Percentiles rank a stretch among this genome's conserved stretches.
phyloP scores from a whole-genome alignment of 169 alveolate genomes.

The Neospora caninum region DNA sequence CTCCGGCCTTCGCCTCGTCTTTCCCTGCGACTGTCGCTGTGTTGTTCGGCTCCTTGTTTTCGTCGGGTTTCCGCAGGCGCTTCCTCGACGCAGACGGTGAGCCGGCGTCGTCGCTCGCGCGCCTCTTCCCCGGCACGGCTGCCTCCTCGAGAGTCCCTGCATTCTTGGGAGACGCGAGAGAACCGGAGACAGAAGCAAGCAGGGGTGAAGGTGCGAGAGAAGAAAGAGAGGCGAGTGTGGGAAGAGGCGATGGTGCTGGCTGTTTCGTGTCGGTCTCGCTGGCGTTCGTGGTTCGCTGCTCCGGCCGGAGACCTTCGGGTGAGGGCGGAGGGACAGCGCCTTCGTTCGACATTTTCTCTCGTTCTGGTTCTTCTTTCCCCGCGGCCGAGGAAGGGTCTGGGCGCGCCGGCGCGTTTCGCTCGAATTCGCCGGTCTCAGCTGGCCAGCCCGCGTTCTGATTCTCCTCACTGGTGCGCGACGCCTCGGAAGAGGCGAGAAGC shows the following conservation, averaged over 20 bases:
- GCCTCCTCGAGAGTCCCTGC: background rate
- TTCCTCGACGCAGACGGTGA: background rate
- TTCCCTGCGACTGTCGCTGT: background rate
- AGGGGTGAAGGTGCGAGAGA: background rate
- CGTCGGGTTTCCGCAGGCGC: background rate
- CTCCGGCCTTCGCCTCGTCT: background rate
- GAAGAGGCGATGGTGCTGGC: background rate
- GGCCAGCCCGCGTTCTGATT: no score
- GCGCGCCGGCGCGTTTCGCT: no score
- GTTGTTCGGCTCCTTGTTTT: background rate
- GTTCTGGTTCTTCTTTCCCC: no score
- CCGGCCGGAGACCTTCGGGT: no score
- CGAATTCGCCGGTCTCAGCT: no score
- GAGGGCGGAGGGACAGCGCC: no score
- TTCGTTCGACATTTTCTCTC: no score
- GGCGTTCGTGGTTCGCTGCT: background rate
- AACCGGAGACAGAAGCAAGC: background rate
- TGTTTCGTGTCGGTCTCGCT: background rate
- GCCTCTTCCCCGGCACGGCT: background rate
- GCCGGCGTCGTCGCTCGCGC: background rate
- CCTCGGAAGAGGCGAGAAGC: no score
- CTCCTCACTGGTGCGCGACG: no score
- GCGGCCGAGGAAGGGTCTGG: no score
- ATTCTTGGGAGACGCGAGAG: background rate
- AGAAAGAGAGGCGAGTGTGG: no score